Conservation (phyloP, 495 filamentous ascomycete genomes). For the Hypoxylon fragiforme region DNA sequence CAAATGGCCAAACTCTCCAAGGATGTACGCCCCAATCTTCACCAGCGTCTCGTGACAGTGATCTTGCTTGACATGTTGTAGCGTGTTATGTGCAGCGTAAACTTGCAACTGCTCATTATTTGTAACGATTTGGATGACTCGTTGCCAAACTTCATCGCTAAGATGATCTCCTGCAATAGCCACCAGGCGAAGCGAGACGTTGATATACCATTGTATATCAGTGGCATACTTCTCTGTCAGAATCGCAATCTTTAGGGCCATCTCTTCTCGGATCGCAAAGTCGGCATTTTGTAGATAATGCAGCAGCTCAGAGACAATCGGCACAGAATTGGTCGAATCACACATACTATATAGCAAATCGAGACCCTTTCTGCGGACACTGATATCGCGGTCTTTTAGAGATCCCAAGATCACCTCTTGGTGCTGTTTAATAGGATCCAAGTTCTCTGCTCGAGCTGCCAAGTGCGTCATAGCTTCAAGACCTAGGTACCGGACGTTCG, state of each 20-base stretch:
- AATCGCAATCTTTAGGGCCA: conserved; percentile 99
- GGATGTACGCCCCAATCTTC: conserved; percentile 94
- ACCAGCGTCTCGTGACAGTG: conserved; percentile 95
- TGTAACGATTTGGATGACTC: conserved; percentile 98
- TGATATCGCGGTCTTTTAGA: conserved; percentile 94
- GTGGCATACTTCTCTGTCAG: conserved; percentile 98
- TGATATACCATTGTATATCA: conserved; percentile 98
- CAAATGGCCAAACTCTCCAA: conserved; percentile 96
- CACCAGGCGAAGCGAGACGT: conserved; percentile 92
- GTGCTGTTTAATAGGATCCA: conserved; percentile 98
- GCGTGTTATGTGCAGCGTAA: conserved; percentile 89
- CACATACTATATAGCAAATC: conserved; percentile 99
- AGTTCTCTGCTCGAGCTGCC: conserved; percentile 88
- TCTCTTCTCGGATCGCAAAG: conserved; percentile 96
- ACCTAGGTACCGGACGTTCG: conserved; percentile 96
- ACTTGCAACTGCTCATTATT: conserved; percentile 99
- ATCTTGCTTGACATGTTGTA: conserved; percentile 87
- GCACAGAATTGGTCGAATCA: conserved; percentile 85
- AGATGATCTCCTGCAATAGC: conserved; percentile 98
- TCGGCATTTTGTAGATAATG: conserved; percentile 95
- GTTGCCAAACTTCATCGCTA: conserved; percentile 99
- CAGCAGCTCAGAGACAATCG: conserved; percentile 91
- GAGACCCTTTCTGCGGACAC: conserved; percentile 90
- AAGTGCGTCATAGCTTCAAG: conserved; percentile 98
- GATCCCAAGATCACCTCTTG: conserved; percentile 94